Base-by-base conservation (phyloP, 2,329 filamentous ascomycete species). In the Pestalotiopsis sp. region DNA sequence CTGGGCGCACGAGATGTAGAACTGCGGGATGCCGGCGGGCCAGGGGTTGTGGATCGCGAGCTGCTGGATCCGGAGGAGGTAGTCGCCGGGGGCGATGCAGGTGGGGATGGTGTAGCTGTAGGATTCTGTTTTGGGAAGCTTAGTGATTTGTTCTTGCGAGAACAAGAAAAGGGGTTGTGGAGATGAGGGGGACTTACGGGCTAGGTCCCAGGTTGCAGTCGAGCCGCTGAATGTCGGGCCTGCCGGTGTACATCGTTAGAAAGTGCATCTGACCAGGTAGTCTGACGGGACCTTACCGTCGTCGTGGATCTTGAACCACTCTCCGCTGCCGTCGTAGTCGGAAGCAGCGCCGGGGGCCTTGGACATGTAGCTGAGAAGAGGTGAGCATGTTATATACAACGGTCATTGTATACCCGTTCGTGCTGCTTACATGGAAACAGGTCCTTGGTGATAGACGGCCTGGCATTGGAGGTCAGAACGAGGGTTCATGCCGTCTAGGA, bases 11-110 rank as follows among this genome's bases (percentile, higher is more conserved):
- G 79, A 81, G 63, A 81, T 76, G 71, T 86, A 85, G 73, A 88
- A 83, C 75, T 83, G 80, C 17, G 82, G 82, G 66, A 80, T 82
- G 17, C 79, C 78, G 3, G 82, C 81, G 1, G 82, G 82, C 69
- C 73, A 80, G 2, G 84, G 84, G 70, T 86, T 84, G 81, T 91
- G 89, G 65, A 91, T 87, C 27, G 86, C 89, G 65, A 91, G 84
- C 66, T 87, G 82, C 79, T 90, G 87, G 75, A 89, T 86, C 52
- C 88, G 82, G 39, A 90, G 80, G 68, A 90, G 84, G 75, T 90
- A 89, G 71, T 89, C 85, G 69, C 88, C 88, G 52, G 87, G 76
- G 36, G 82, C 82, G 66, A 91, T 82, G 71, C 84, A 84, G 31
- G 77, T 72, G 3, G 88, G 88, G 71, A 91, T 85, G 66, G 80